Percentiles rank a stretch among this genome's conserved stretches.
phyloP scores from a whole-genome alignment of 495 filamentous ascomycete genomes.

The Neurospora sp. region DNA sequence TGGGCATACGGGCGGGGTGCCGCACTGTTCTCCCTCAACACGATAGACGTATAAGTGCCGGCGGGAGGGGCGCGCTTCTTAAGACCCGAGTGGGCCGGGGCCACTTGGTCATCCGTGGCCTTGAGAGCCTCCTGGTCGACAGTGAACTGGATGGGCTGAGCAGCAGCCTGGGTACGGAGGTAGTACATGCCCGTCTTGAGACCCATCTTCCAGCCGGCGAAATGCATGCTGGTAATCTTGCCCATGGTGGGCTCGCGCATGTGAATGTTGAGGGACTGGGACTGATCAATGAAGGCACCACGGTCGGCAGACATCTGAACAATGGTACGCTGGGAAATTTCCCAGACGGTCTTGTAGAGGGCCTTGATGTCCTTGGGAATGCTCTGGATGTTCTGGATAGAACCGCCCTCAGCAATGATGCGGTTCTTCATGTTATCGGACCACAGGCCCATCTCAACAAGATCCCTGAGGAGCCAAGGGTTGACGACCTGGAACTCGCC shows the following conservation, averaged over 20 bases:
- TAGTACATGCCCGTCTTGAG: conserved; percentile 99
- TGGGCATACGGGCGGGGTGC: conserved; percentile 29
- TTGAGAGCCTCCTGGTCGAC: conserved; percentile 95
- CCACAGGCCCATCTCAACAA: conserved; percentile 96
- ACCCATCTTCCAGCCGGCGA: conserved; percentile 96
- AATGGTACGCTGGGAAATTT: conserved; percentile 92
- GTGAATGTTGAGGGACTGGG: conserved; percentile 97
- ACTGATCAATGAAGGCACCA: conserved; percentile 97
- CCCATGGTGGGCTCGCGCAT: conserved; percentile 99
- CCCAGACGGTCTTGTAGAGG: conserved; percentile 99
- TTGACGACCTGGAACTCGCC: conserved; percentile 99
- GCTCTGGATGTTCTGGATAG: conserved; percentile 91
- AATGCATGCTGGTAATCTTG: conserved; percentile 99
- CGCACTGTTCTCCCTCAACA: conserved; percentile 20
- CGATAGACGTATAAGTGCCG: conserved; percentile 41
- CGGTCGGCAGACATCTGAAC: conserved; percentile 97
- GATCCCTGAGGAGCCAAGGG: conserved; percentile 95
- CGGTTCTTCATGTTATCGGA: conserved; percentile 99
- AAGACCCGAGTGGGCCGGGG: conserved; percentile 43
- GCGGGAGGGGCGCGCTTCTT: conserved; percentile 58
- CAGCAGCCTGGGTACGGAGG: conserved; percentile 93
- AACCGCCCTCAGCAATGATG: conserved; percentile 93
- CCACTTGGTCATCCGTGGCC: conserved; percentile 76
- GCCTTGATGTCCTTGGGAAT: conserved; percentile 93
- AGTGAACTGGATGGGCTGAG: conserved; percentile 96